phyloP scores from a whole-genome alignment of 2,329 filamentous ascomycete genomes.

The Aspergillus vadensis region DNA sequence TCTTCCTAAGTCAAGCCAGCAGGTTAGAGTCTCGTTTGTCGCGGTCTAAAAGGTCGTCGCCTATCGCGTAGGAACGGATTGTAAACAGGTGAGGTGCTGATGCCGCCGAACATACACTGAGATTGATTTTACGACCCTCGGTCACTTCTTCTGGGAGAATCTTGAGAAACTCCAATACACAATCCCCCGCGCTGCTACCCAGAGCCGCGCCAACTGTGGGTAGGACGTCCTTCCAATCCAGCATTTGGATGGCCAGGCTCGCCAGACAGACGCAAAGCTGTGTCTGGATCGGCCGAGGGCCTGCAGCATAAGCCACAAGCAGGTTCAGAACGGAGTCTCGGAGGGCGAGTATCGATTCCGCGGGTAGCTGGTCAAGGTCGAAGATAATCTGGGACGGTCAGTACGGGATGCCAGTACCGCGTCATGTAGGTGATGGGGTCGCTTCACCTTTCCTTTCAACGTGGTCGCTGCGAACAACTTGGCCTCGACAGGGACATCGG shows the following conservation, averaged over 20 bases:
- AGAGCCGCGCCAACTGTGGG: constrained; percentile 77
- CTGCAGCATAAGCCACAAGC: constrained; percentile 76
- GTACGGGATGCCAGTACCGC: constrained; percentile 14
- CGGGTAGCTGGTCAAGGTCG: constrained; percentile 85
- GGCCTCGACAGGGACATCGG: constrained; percentile 74
- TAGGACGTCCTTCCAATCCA: constrained; percentile 90
- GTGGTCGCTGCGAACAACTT: constrained; percentile 96
- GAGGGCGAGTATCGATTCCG: constrained; percentile 71
- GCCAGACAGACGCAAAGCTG: constrained; percentile 95
- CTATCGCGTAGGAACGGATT: constrained; percentile 42
- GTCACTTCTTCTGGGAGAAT: constrained; percentile 98
- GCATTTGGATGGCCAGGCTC: constrained; percentile 94
- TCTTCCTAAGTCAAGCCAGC: constrained; percentile 73
- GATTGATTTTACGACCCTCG: constrained; percentile 98
- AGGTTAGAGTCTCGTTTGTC: constrained; percentile 50
- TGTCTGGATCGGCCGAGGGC: constrained; percentile 80
- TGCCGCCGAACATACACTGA: constrained; percentile 83
- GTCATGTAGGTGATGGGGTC: constrained; percentile 3
- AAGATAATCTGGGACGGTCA: constrained; percentile 77
- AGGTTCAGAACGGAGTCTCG: constrained; percentile 82
- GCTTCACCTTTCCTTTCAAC: constrained; percentile 88
- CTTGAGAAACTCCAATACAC: constrained; percentile 92
- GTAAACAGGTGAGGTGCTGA: constrained; percentile 39
- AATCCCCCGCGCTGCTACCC: constrained; percentile 70
- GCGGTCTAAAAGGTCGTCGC: constrained; percentile 20